These are phyloP conservation scores for Hortaea werneckii DNA, from an alignment of 2,329 filamentous ascomycete species.

Conservation along the genomic window DNA sequence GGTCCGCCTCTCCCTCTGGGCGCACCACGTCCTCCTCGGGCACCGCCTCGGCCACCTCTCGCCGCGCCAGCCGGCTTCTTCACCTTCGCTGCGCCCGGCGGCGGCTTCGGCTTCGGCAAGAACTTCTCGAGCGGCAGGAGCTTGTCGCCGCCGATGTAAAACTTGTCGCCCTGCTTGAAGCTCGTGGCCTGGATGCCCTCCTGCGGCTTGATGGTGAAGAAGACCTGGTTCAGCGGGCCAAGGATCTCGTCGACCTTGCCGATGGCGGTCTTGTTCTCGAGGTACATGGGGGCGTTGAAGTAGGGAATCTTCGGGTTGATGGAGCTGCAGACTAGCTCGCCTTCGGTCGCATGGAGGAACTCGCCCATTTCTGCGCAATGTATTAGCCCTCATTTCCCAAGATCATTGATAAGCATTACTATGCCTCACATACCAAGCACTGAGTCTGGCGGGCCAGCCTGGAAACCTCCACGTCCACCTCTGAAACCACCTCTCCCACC, in stretches of 20 bases:
- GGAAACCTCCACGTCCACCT: conserved; percentile 26
- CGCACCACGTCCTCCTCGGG: conserved; percentile 10
- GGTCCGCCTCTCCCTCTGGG: conserved; percentile 39
- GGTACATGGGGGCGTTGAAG: conserved; percentile 98
- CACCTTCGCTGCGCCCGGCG: conserved; percentile 53
- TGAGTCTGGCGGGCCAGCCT: conserved; percentile 33
- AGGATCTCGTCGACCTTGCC: conserved; percentile 98
- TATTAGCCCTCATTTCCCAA: neutral
- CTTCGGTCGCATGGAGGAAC: conserved; percentile 90
- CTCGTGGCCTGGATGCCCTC: conserved; percentile 91
- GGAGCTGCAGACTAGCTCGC: conserved; percentile 95
- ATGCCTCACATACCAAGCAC: conserved; percentile 29
- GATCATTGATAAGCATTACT: too few species aligned
- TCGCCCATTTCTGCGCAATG: conserved; percentile 66
- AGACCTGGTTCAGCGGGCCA: conserved; percentile 93
- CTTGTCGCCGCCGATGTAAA: conserved; percentile 83
- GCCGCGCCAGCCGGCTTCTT: conserved; percentile 57
- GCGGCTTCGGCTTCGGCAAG: conserved; percentile 81
- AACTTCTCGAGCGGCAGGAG: conserved; percentile 91
- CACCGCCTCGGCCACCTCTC: conserved; percentile 27
- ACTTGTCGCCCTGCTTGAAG: conserved; percentile 95
- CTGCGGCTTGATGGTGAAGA: conserved; percentile 94
- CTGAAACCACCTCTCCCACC: conserved; percentile 17
- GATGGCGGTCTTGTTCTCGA: conserved; percentile 86
- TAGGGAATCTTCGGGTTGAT: conserved; percentile 93